Conservation (phyloP, 192 early-diverging fungal genomes). For the Dispira simplex region DNA sequence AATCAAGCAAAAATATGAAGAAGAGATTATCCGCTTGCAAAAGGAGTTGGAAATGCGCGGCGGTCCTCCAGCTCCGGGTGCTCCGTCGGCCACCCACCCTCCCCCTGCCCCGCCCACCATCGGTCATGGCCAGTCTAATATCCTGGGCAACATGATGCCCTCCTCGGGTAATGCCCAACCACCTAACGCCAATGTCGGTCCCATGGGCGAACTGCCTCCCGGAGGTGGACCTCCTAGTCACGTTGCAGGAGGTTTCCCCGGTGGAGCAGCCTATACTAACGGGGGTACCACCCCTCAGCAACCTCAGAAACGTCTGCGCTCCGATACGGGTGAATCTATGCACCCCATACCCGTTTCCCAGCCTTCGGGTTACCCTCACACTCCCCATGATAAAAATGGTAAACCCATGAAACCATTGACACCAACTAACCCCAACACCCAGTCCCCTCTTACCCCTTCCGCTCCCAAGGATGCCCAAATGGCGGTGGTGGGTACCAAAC, state of each 20-base stretch:
- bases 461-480: slow-evolving; percentile 13
- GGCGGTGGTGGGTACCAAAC: slow-evolving; percentile 11
- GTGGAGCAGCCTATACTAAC: not conserved
- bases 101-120: slow-evolving; percentile 44
- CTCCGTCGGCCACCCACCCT: slow-evolving; percentile 31
- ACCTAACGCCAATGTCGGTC: no score
- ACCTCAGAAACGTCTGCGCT: not conserved
- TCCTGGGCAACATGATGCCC: slow-evolving; percentile 20
- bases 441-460: slow-evolving; percentile 16
- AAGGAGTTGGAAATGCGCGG: slow-evolving; percentile 68
- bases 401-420: slow-evolving; percentile 22
- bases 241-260: not conserved
- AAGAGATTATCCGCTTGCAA: slow-evolving; percentile 67
- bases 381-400: slow-evolving; percentile 25
- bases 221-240: no score
- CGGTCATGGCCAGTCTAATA: slow-evolving; percentile 38
- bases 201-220: no score
- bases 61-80: slow-evolving; percentile 28
- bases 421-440: slow-evolving; percentile 25
- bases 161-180: no score
- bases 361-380: slow-evolving; percentile 9
- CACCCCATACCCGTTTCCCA: not conserved
- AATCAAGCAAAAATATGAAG: slow-evolving; percentile 75
- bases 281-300: slow-evolving; percentile 5
- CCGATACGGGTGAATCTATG: not conserved